Evolutionary conservation across 2,329 filamentous ascomycete genomes (phyloP), one percentile per base, ranked within the genome.

Genomic region (Plectosphaerella sp.): DNA sequence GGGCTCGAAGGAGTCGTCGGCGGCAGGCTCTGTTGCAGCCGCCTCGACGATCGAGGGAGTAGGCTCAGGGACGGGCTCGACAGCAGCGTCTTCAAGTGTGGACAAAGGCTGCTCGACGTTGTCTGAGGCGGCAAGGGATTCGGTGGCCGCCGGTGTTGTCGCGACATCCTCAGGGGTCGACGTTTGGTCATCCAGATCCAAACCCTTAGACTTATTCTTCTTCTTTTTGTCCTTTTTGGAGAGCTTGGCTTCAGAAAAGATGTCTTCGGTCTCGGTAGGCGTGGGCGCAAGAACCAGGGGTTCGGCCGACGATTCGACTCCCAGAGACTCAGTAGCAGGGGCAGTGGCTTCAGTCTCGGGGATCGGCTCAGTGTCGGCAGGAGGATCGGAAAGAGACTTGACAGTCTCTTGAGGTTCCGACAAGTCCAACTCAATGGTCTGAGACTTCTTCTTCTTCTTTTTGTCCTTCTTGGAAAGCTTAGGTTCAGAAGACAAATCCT

Each of bases 361-460:
- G 25, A 28, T 9, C 9, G 25, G 25, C 25, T 28, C 25, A 9
- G 25, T 9, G 25, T 28, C 25, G 5, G 25, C 9, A 9, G 25
- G 25, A 5, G 25, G 5, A 28, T 28, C 25, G 25, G 25, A 9
- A 28, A 28, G 25, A 28, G 25, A 28, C 25, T 28, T 28, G 25
- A 28, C 25, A 39, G 5, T 16, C 36, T 39, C 36, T 14, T 39
- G 36, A 14, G 36, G 11, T 12, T 39, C 36, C 12, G 36, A 5
- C 11, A 5, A 39, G 16, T 28, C 15, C 14, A 51, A 42, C 54
- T 59, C 53, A 24, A 24, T 12, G n/a, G 41, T 57, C 41, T 57
- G 57, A 28, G 57, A 54, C 49, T 61, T 61, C 45, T 61, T 61
- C 16, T 54, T 51, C 51, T 64, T 63, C 53, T 64, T 62, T 52